Evolutionary conservation across 306 rosid genomes (phyloP).

Genomic region (Malus sylvestris): DNA sequence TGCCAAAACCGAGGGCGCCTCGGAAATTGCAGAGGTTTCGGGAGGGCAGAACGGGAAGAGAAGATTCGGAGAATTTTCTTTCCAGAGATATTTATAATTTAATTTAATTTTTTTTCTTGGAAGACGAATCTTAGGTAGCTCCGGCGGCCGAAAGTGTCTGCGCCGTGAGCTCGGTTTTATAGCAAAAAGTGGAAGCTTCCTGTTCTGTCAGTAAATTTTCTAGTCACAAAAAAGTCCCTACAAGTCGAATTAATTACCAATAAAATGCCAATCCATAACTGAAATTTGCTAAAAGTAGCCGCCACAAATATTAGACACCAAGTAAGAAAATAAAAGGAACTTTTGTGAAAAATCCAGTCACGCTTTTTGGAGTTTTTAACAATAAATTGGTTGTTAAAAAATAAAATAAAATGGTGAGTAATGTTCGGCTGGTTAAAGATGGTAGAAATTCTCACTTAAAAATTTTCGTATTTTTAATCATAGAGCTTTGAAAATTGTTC

Average conservation of each 20-base stretch:
- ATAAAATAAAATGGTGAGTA: no score
- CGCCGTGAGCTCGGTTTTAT: conserved; percentile 9
- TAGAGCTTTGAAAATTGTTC: no score
- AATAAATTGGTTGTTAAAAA: not conserved
- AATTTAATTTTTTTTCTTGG: not conserved
- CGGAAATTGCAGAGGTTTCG: not conserved
- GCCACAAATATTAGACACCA: not conserved
- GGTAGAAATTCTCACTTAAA: no score
- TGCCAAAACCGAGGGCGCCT: conserved; percentile 1
- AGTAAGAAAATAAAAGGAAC: not conserved
- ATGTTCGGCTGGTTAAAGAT: no score
- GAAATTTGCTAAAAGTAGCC: not conserved
- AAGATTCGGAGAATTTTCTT: not conserved
- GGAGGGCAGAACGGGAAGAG: not conserved
- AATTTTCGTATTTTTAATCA: no score
- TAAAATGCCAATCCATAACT: not conserved
- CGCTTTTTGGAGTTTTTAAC: not conserved
- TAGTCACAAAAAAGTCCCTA: not conserved
- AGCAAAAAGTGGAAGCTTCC: not conserved
- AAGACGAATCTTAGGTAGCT: conserved; percentile 16
- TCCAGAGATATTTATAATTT: not conserved
- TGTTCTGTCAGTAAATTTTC: not conserved
- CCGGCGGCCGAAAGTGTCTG: conserved; percentile 29
- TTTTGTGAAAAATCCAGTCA: not conserved
- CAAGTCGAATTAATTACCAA: not conserved